Evolutionary conservation across 495 filamentous ascomycete species (phyloP), one percentile per base, ranked within the genome.

Genomic region (Hypomontagnella monticulosa): DNA sequence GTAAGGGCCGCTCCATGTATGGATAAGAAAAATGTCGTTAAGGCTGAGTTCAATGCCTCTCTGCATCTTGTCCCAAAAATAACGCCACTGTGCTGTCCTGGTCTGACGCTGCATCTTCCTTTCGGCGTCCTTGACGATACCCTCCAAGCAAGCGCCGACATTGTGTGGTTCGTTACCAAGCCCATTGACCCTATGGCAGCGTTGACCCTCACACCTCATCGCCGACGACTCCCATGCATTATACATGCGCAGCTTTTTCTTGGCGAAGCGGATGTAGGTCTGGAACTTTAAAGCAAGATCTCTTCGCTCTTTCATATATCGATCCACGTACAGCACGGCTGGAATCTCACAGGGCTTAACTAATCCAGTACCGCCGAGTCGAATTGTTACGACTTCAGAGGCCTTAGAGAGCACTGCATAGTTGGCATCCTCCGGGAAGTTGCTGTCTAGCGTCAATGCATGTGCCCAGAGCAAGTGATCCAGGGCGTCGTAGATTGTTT

Each of bases 321-420:
- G 83, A 73, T 96, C 93, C 6, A 88, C 83, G 68, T 93, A 96
- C 66, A 93, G 87, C 0, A 85, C 80, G 12, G 84, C 76, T 30
- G 92, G 91, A 15, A 94, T 84, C 11, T 88, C 85, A 41, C 94
- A 77, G 9, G 82, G 79, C 27, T 77, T 76, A 11, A 70, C 64
- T 6, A 78, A 67, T 1, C 82, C 78, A 0, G 78, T 66, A 20
- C 80, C 79, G 19, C 80, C 78, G 4, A 92, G 65, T 44, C 83
- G 84, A 60, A 92, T 79, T 4, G 83, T 84, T 37, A 96, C 61
- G 11, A 97, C 83, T n/a, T 93, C 89, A 0, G 85, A 83, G 46
- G 90, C 74, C 23, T 88, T 81, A 3, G 57, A 64, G 2, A 89
- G 70, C 64, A 81, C 76, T 4, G 83, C 81, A 63, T 73, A 83